Evolutionary conservation across 495 filamentous ascomycete genomes (phyloP), one percentile per base, ranked within the genome.

Genomic region (Aspergillus sclerotiicarbonarius): DNA sequence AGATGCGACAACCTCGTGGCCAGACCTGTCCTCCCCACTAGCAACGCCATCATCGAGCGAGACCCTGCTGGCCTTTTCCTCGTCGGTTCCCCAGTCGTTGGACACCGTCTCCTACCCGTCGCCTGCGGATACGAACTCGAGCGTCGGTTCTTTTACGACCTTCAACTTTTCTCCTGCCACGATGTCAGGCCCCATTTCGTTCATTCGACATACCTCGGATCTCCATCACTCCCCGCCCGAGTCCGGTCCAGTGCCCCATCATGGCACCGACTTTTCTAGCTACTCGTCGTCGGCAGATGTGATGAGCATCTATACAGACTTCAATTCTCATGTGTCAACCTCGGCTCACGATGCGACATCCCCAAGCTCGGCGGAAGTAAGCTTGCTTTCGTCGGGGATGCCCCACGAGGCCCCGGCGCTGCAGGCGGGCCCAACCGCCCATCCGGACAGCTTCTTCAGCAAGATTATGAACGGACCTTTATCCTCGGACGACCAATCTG

Each of bases 101-200:
- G 66, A 68, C 43, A 56, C 47, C 3, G 15, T 52, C 1, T 62
- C 68, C 9, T 68, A 61, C 20, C 63, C 67, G 3, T 58, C 68
- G 6, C 64, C 66, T 1, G 64, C 62, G 4, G 72, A 71, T 43
- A 67, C 71, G 16, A 64, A 57, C 18, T 65, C 69, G 0, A 70
- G 66, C 9, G 59, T 76, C n/a, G 54, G 63, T 6, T 65, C 67
- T n/a, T 59, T 75, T 1, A 64, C 67, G 19, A 56, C 61, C 2
- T 73, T 77, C 47, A 58, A 59, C 6, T 72, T 75, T 32, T 66
- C 64, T 5, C 53, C 68, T n/a, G 69, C 55, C 41, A 58, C 68
- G 0, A 64, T 73, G 0, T 72, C 75, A 1, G 71, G 71, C 45
- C 69, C 74, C 18, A 63, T 67, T 9, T 78, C 73, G 1, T 74